These are phyloP conservation scores for Diospyros lotus DNA, from an alignment of 148 eudicot genomes.

Conservation along the genomic window DNA sequence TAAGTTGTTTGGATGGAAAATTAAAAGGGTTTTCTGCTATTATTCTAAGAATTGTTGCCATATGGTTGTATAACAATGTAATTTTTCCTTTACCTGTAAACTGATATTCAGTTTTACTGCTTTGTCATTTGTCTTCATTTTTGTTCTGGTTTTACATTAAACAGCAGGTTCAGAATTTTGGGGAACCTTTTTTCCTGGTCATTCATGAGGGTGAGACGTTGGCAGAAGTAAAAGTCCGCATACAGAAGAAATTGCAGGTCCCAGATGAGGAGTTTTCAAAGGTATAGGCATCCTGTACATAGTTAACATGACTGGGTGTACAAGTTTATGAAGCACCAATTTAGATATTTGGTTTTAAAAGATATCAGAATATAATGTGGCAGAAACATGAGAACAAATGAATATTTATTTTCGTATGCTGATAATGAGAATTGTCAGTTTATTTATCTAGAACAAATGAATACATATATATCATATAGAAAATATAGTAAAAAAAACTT, in stretches of 20 bases:
- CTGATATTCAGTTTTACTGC: background rate
- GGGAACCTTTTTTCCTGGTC: slow-evolving; percentile 91
- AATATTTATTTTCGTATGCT: no score
- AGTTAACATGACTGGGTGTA: background rate
- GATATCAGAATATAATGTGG: no score
- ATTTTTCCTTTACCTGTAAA: background rate
- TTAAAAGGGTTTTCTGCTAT: background rate
- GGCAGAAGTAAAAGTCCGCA: slow-evolving; percentile 70
- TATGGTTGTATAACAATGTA: background rate
- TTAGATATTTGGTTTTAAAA: no score
- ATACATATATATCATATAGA: no score
- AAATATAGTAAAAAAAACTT: no score
- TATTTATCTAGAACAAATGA: no score
- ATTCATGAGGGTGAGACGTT: slow-evolving; percentile 85
- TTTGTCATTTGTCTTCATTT: background rate
- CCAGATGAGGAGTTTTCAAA: slow-evolving; percentile 89
- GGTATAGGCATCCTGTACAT: slow-evolving; percentile 30
- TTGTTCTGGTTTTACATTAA: background rate
- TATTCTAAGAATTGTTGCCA: background rate
- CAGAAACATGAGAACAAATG: no score
- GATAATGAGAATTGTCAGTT: no score
- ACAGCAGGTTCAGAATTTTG: slow-evolving; percentile 93
- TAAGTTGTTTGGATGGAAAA: slow-evolving; percentile 18
- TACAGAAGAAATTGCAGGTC: slow-evolving; percentile 82
- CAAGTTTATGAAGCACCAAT: no score